phyloP scores from a whole-genome alignment of 768 basidiomycete species.

The Tylopilus vinaceipallidus region DNA sequence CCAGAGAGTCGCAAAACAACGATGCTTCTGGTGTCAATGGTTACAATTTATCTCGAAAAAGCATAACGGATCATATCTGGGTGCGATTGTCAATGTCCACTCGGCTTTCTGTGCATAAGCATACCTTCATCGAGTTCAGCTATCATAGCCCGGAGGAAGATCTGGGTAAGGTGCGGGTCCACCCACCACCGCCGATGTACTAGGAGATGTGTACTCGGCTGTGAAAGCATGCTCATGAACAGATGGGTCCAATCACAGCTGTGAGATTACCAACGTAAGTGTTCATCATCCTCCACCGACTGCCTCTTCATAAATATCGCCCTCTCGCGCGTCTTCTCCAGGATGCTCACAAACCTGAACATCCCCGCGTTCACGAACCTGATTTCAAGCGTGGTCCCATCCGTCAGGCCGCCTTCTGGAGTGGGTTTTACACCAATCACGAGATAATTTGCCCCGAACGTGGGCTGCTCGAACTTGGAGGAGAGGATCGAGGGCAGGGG shows the following conservation, averaged over 20 bases:
- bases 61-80: neutral
- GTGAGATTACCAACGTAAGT: slow-evolving; percentile 27
- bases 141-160: slow-evolving; percentile 31
- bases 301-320: slow-evolving; percentile 74
- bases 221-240: neutral
- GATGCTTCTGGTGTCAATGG: no score
- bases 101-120: neutral
- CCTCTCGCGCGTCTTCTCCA: slow-evolving; percentile 77
- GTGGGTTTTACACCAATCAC: slow-evolving; percentile 65
- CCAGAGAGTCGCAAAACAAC: neutral
- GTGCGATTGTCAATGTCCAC: neutral
- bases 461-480: slow-evolving; percentile 74
- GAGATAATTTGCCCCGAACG: slow-evolving; percentile 68
- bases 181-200: slow-evolving; percentile 14
- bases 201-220: slow-evolving; percentile 32
- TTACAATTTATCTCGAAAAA: neutral
- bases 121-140: slow-evolving; percentile 11
- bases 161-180: slow-evolving; percentile 21
- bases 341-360: slow-evolving; percentile 67
- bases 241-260: neutral
- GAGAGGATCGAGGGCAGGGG: slow-evolving; percentile 64
- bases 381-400: slow-evolving; percentile 64
- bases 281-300: slow-evolving; percentile 33
- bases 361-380: slow-evolving; percentile 66
- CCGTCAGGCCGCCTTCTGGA: slow-evolving; percentile 60